Evolutionary conservation across 495 filamentous ascomycete genomes (phyloP).

Genomic region (Neurospora sp.): DNA sequence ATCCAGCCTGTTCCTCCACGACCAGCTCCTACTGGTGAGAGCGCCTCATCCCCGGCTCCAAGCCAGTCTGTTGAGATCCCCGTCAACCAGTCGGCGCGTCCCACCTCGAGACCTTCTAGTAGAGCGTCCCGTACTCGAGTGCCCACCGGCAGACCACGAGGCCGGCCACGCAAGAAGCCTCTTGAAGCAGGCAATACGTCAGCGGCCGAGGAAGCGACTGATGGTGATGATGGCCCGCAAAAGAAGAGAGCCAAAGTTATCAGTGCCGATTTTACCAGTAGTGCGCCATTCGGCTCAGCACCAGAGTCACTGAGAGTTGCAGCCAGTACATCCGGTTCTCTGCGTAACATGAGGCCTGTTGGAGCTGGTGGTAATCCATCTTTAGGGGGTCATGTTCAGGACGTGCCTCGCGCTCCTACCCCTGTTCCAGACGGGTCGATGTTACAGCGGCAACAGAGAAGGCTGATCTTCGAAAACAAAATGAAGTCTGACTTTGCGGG

Average conservation of each 20-base stretch:
- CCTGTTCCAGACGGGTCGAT: conserved; percentile 48
- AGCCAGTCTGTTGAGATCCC: conserved; percentile 8
- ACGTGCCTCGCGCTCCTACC: conserved; percentile 71
- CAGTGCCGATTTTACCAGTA: conserved; percentile 56
- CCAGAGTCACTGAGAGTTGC: conserved; percentile 76
- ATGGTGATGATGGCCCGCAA: conserved; percentile 49
- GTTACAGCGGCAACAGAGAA: conserved; percentile 18
- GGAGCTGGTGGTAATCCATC: conserved; percentile 44
- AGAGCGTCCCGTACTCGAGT: conserved; percentile 29
- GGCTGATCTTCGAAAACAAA: conserved; percentile 10
- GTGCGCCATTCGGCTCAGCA: conserved; percentile 56
- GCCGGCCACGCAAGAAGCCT: conserved; percentile 37
- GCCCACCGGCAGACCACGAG: conserved; percentile 35
- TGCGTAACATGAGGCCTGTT: conserved; percentile 75
- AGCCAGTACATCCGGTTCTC: conserved; percentile 76
- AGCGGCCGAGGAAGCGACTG: conserved; percentile 64
- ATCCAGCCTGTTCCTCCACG: conserved; percentile 4
- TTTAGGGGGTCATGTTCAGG: conserved; percentile 50
- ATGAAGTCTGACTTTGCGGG: conserved; percentile 12
- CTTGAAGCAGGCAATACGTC: conserved; percentile 43
- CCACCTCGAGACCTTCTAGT: conserved; percentile 17
- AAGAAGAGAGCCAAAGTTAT: conserved; percentile 68
- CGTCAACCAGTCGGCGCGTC: conserved; percentile 1
- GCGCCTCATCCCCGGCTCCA: conserved; percentile 8
- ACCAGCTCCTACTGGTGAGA: conserved; percentile 3